Base-by-base conservation (phyloP, 805 yeast species). In the Saturnispora besseyi region DNA sequence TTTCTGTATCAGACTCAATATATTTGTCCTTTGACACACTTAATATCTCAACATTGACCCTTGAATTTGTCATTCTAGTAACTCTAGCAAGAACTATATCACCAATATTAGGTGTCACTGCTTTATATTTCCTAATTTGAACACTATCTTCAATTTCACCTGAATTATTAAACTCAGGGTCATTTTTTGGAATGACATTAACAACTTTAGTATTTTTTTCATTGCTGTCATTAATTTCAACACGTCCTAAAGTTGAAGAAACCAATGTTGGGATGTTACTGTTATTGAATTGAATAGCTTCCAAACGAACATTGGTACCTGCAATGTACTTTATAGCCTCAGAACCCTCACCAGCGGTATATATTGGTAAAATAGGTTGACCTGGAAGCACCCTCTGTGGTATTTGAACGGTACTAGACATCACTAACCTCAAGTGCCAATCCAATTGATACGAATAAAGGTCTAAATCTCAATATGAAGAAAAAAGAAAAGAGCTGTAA, bases 31-130 rank as follows among this genome's bases (percentile, higher is more conserved):
- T 43, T 32, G 64, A 64, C 33, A 65, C 59, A 13, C 75, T 67
- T 28, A 78, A 55, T 15, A 93, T 86, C 57, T 89, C 96, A 41
- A 87, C 83, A 58, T 74, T 74, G 2, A 89, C 95, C 63, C 90
- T 90, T 50, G 76, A 78, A 38, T 73, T 67, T 8, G 81, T 75
- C 36, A 90, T 73, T 57, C 82, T 77, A 26, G 82, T 79, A 24
- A 93, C 84, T 49, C 81, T 73, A 1, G 87, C 87, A 21, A 91
- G 68, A 2, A 93, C 96, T 24, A 82, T 65, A 63, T 91, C 96
- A 29, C 86, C 84, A 55, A 87, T 96, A 54, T 80, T 78, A 7
- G 98, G 98, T 49, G 90, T 66, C 53, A 75, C 75, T 74, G 59
- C 58, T 28, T 51, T 50, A 18, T 40, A 55, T 29, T 43, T 46